phyloP scores from a whole-genome alignment of 495 filamentous ascomycete species.

The Amphirosellinia nigrospora region DNA sequence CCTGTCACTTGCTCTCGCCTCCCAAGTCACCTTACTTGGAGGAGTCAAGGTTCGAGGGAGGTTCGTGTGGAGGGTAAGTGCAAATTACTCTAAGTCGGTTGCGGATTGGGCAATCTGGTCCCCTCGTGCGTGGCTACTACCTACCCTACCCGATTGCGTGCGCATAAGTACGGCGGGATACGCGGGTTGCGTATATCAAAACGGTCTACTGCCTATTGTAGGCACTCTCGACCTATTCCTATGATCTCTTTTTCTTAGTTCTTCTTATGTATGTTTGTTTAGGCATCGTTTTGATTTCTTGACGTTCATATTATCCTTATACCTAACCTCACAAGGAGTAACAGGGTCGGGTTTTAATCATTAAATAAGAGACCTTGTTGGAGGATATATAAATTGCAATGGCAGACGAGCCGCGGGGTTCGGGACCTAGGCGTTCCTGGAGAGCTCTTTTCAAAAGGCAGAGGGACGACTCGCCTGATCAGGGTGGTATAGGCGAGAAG shows the following conservation, averaged over 20 bases:
- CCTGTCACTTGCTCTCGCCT: constrained; percentile 16
- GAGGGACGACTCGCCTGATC: constrained; percentile 19
- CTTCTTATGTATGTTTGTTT: neutral
- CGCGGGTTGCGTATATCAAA: constrained; percentile 1
- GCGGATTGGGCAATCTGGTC: neutral
- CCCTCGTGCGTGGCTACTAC: neutral
- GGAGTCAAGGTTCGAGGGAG: constrained; percentile 10
- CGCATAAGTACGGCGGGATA: neutral
- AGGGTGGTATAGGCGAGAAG: constrained; percentile 13
- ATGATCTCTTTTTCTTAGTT: neutral
- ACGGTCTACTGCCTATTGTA: neutral
- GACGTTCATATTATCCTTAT: neutral
- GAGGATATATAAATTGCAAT: constrained; percentile 4
- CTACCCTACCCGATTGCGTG: neutral
- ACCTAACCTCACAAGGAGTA: neutral
- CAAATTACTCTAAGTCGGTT: neutral
- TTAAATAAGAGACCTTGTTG: neutral
- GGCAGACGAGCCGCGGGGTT: constrained; percentile 9
- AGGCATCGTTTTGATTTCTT: neutral
- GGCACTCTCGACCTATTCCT: neutral
- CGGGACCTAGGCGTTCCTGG: constrained; percentile 13
- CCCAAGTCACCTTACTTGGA: neutral
- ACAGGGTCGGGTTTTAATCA: neutral
- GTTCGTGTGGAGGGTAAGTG: constrained; percentile 16
- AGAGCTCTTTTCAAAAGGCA: constrained; percentile 28